Conservation (phyloP, 2,329 filamentous ascomycete species). For the Pseudopithomyces maydicus region DNA sequence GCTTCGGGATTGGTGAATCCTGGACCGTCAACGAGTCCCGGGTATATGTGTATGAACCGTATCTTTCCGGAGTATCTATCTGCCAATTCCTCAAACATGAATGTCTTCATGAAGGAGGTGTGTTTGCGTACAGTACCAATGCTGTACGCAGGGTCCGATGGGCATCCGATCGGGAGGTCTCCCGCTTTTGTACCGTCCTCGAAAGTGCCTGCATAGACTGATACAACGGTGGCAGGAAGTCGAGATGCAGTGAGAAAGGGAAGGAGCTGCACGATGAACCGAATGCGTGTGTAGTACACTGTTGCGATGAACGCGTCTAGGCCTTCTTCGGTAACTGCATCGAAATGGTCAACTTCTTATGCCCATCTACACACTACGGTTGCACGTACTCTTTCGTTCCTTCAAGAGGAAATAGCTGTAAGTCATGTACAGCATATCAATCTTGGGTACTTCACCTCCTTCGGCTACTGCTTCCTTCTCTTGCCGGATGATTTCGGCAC, state of each 20-base stretch:
- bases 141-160: slow-evolving; percentile 25
- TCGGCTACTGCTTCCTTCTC: slow-evolving; percentile 28
- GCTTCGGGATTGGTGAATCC: slow-evolving; percentile 28
- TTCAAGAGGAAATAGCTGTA: not conserved
- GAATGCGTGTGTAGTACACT: slow-evolving; percentile 15
- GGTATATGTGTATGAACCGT: slow-evolving; percentile 36
- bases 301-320: slow-evolving; percentile 12
- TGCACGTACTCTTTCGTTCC: not conserved
- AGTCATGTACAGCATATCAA: slow-evolving; percentile 42
- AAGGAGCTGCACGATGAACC: slow-evolving; percentile 9
- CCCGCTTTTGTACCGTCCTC: slow-evolving; percentile 31
- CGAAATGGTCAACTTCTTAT: not conserved
- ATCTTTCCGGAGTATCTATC: slow-evolving; percentile 31
- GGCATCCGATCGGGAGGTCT: slow-evolving; percentile 35
- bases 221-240: slow-evolving; percentile 33
- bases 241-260: slow-evolving; percentile 9
- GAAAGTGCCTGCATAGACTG: slow-evolving; percentile 38
- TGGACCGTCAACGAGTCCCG: slow-evolving; percentile 40
- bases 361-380: not conserved
- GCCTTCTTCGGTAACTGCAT: slow-evolving; percentile 11
- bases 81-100: slow-evolving; percentile 39
- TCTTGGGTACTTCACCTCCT: slow-evolving; percentile 26
- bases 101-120: slow-evolving; percentile 38
- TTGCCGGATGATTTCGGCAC: slow-evolving; percentile 26
- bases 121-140: slow-evolving; percentile 33